Conservation (phyloP, 2,329 filamentous ascomycete species). For the Colletotrichum sp. region DNA sequence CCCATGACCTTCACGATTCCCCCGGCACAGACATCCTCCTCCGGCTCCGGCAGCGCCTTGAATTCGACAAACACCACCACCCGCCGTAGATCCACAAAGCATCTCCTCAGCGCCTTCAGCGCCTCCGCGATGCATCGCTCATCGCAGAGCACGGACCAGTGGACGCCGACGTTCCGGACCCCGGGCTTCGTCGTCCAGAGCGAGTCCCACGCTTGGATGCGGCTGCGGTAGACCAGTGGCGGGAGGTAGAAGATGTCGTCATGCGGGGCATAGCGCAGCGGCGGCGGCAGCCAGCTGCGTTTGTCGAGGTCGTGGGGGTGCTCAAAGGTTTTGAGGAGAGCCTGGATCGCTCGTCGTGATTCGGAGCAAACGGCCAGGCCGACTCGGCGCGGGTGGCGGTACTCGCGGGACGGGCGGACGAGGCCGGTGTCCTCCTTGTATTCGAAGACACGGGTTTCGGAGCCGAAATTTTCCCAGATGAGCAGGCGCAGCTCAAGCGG, state of each 20-base stretch:
- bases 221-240: conserved; percentile 11
- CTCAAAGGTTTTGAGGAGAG: not conserved
- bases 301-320: conserved; percentile 10
- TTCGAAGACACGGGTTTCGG: conserved; percentile 1
- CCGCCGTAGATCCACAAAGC: not conserved
- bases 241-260: conserved; percentile 11
- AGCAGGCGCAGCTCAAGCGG: conserved; percentile 14
- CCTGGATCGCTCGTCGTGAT: not conserved
- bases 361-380: not conserved
- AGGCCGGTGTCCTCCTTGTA: conserved; percentile 10
- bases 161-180: conserved; percentile 3
- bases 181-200: conserved; percentile 14
- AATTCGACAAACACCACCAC: conserved; percentile 11
- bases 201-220: conserved; percentile 11
- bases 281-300: not conserved
- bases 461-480: conserved; percentile 2
- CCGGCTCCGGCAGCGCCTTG: conserved; percentile 1
- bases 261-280: not conserved
- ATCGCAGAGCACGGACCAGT: conserved; percentile 14
- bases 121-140: conserved; percentile 12
- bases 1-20: not conserved
- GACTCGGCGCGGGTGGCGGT: conserved; percentile 8
- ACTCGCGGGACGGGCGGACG: not conserved
- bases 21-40: not conserved
- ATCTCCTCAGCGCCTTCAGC: not conserved